phyloP scores from a whole-genome alignment of 768 basidiomycete genomes.

The Clavulina sp. region DNA sequence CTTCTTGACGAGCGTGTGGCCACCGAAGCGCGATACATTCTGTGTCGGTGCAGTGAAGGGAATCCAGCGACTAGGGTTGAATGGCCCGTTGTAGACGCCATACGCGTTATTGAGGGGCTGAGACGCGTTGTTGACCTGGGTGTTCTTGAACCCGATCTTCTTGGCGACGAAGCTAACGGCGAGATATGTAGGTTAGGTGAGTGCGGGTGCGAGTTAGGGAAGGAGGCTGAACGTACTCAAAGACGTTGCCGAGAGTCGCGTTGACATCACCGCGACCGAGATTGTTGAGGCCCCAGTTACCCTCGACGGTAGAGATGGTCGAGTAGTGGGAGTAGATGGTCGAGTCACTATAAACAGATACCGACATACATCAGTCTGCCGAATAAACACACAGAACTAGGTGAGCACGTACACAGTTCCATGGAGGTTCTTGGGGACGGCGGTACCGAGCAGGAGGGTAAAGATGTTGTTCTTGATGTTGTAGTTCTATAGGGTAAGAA shows the following conservation, averaged over 20 bases:
- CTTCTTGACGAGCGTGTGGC: background rate
- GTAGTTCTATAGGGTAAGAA: background rate
- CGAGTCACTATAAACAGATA: slow-evolving; percentile 20
- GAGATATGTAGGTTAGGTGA: background rate
- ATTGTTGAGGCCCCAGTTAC: slow-evolving; percentile 39
- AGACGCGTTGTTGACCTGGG: slow-evolving; percentile 1
- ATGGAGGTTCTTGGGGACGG: slow-evolving; percentile 25
- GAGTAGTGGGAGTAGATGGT: slow-evolving; percentile 50
- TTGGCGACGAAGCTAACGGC: background rate
- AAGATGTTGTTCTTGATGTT: slow-evolving; percentile 25
- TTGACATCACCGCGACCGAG: slow-evolving; percentile 1
- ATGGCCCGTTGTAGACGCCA: slow-evolving; percentile 12
- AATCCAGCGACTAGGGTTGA: slow-evolving; percentile 5
- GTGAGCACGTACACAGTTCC: slow-evolving; percentile 18
- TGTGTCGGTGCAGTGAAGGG: slow-evolving; percentile 6
- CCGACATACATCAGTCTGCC: background rate
- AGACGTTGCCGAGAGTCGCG: background rate
- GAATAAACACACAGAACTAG: background rate
- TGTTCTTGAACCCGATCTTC: slow-evolving; percentile 9
- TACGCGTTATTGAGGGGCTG: slow-evolving; percentile 14
- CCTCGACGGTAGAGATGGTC: slow-evolving; percentile 33
- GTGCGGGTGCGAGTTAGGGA: background rate
- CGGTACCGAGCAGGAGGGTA: slow-evolving; percentile 26
- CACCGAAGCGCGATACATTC: background rate
- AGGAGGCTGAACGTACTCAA: background rate